phyloP scores from a whole-genome alignment of 1,139 yeast genomes.

The Blastobotrys aristatus region DNA sequence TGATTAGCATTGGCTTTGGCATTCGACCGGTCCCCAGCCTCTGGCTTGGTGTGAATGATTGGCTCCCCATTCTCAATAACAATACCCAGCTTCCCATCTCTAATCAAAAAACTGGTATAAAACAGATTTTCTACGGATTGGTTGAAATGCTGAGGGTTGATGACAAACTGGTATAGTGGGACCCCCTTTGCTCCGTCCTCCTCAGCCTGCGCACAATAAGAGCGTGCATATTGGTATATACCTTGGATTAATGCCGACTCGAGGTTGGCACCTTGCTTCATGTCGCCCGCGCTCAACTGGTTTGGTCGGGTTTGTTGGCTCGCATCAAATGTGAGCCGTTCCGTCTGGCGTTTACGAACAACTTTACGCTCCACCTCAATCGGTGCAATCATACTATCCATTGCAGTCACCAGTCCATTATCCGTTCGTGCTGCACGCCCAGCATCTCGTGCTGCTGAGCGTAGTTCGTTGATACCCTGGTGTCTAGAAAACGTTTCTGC shows the following conservation, averaged over 20 bases:
- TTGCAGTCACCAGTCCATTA: not conserved
- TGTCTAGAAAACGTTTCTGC: slow-evolving; percentile 6
- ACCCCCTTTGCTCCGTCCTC: slow-evolving; percentile 38
- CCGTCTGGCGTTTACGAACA: not conserved
- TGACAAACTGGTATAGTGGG: slow-evolving; percentile 58
- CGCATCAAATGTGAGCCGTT: slow-evolving; percentile 2
- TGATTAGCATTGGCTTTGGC: slow-evolving; percentile 1
- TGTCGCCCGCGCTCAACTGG: slow-evolving; percentile 47
- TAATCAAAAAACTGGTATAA: slow-evolving; percentile 70
- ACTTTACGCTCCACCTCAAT: slow-evolving; percentile 3
- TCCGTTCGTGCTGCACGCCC: not conserved
- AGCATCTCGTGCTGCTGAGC: not conserved
- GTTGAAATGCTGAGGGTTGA: slow-evolving; percentile 71
- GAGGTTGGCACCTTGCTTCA: slow-evolving; percentile 33
- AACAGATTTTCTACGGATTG: slow-evolving; percentile 82
- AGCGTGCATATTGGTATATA: slow-evolving; percentile 32
- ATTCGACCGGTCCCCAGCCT: not conserved
- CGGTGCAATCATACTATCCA: slow-evolving; percentile 8
- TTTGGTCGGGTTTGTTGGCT: slow-evolving; percentile 47
- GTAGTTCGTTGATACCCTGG: not conserved
- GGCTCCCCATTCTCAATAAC: slow-evolving; percentile 17
- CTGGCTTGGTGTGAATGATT: slow-evolving; percentile 13
- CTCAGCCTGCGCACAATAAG: slow-evolving; percentile 50
- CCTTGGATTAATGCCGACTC: slow-evolving; percentile 16
- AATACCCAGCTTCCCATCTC: slow-evolving; percentile 55